Conservation (phyloP, 2,329 filamentous ascomycete species). For the Furcasterigmium furcatum region DNA sequence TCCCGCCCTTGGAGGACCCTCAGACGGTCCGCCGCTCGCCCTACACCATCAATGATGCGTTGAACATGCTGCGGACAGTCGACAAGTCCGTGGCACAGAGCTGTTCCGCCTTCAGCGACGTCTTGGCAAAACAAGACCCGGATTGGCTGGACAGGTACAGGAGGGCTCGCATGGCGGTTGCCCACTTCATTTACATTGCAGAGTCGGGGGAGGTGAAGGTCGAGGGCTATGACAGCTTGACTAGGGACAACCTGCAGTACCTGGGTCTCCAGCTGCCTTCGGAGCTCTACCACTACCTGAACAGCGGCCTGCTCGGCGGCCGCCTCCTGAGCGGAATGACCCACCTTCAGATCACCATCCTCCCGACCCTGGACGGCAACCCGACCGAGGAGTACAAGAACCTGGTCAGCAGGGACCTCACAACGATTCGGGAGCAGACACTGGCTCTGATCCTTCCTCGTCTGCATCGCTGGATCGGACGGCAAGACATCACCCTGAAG, state of each 20-base stretch:
- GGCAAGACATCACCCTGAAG: slow-evolving; percentile 72
- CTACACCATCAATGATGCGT: slow-evolving; percentile 68
- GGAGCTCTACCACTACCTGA: slow-evolving; percentile 88
- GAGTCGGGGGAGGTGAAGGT: slow-evolving; percentile 75
- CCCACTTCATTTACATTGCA: slow-evolving; percentile 82
- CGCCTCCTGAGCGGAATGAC: slow-evolving; percentile 80
- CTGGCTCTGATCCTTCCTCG: slow-evolving; percentile 75
- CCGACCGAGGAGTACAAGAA: slow-evolving; percentile 76
- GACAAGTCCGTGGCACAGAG: slow-evolving; percentile 69
- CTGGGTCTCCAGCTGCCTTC: slow-evolving; percentile 86
- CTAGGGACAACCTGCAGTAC: slow-evolving; percentile 83
- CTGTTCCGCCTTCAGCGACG: slow-evolving; percentile 76
- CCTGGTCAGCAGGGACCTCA: slow-evolving; percentile 71
- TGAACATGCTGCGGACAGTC: slow-evolving; percentile 71
- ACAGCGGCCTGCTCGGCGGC: slow-evolving; percentile 75
- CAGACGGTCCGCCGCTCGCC: slow-evolving; percentile 51
- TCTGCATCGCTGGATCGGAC: slow-evolving; percentile 79
- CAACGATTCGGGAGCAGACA: slow-evolving; percentile 71
- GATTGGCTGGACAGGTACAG: slow-evolving; percentile 84
- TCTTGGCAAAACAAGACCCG: slow-evolving; percentile 66
- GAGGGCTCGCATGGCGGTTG: slow-evolving; percentile 78
- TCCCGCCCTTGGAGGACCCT: slow-evolving; percentile 70
- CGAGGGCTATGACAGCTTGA: slow-evolving; percentile 69
- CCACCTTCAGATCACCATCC: slow-evolving; percentile 72
- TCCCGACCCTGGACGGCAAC: slow-evolving; percentile 82